Base-by-base conservation (phyloP, 164 flowering plant genomes). In the Houttuynia cordata region DNA sequence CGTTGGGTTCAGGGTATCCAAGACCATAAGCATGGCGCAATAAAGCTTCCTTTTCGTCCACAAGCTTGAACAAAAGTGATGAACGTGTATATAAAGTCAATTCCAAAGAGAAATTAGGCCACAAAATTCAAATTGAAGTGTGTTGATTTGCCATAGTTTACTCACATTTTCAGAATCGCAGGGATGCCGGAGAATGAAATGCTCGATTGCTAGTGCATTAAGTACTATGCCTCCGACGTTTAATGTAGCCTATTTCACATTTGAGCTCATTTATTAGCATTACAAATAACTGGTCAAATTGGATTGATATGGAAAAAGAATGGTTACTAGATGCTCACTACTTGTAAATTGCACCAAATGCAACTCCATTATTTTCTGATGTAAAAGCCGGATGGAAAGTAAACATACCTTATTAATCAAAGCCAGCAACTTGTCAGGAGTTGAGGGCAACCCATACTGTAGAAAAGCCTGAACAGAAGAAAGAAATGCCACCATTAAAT, bases 151-250 rank as follows among this genome's bases (percentile, higher is more conserved):
- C 30, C 14, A 23, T 8, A 25, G 8, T 30, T 23, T 8, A 68
- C 92, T 80, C 61, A 85, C 96, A 64, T 68, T 66, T 60, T 70
- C 67, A 53, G 76, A 59, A 61, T 80, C 83, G 56, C 67, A 60
- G 60, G 96, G 88, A 75, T 79, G 83, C 52, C 98, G 77, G 41
- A 92, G 93, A 68, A 92, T 89, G 69, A 81, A 89, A 73, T 88
- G 95, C 70, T 88, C 96, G 22, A 92, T 92, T 1, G 89, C 95
- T 62, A 89, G 68, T 53, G 88, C 89, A 65, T 92, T 89, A 45
- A 89, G 75, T 56, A 88, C 83, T 65, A 84, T 76, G 10, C 96
- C 96, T 17, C 96, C 96, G n/a, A 89, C 96, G 66, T 87, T 85
- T 9, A 89, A 53, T 19, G 73, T 80, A 71, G 96, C 96, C 97